phyloP scores from a whole-genome alignment of 2,329 filamentous ascomycete genomes.

The Calonectria honghensis region DNA sequence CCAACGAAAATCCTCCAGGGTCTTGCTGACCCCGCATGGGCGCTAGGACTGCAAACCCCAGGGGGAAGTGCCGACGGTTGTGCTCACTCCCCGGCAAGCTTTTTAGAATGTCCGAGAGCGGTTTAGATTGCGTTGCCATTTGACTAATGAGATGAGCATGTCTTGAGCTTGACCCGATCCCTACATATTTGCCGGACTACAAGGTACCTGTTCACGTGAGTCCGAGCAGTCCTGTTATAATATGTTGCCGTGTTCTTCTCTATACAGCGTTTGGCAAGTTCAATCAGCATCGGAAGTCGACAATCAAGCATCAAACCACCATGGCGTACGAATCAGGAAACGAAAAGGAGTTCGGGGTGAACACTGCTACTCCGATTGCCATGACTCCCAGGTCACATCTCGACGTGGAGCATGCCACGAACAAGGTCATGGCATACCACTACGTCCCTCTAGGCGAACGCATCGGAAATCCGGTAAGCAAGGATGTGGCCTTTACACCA shows the following conservation, averaged over 20 bases:
- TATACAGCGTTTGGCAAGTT: neutral
- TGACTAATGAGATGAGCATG: slow-evolving; percentile 21
- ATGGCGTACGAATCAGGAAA: slow-evolving; percentile 1
- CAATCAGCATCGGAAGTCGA: neutral
- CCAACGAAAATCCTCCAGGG: neutral
- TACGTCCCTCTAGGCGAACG: neutral
- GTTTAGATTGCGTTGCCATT: neutral
- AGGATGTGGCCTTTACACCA: too few relatives aligned
- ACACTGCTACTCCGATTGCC: slow-evolving; percentile 5
- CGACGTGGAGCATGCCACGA: slow-evolving; percentile 1
- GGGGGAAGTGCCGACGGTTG: neutral
- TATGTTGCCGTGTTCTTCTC: neutral
- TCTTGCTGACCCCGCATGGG: neutral
- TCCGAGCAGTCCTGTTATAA: neutral
- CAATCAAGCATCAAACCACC: too few relatives aligned
- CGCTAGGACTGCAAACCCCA: slow-evolving; percentile 21
- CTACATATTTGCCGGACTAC: slow-evolving; percentile 1
- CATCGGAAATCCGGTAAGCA: slow-evolving; percentile 15
- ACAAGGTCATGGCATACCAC: neutral
- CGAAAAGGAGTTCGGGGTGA: neutral
- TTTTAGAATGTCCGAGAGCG: neutral
- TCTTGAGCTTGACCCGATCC: slow-evolving; percentile 19
- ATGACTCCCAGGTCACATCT: slow-evolving; percentile 10
- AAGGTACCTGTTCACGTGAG: neutral
- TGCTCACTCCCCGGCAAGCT: neutral